Evolutionary conservation across 345 rosid species (phyloP).

Genomic region (Citrus medica): DNA sequence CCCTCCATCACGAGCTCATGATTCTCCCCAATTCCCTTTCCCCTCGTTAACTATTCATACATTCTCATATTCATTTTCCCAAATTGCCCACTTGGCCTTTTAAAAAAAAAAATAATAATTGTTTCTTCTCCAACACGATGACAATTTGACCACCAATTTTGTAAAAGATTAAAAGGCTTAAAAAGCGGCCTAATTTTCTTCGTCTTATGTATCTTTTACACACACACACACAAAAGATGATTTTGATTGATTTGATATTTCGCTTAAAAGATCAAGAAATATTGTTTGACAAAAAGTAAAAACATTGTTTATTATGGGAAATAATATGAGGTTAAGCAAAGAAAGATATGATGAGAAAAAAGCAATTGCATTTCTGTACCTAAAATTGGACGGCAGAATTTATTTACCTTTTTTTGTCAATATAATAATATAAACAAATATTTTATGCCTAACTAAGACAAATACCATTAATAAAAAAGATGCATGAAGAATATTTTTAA

Average conservation of each 20-base stretch:
- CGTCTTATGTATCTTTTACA: no score
- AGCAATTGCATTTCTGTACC: not conserved
- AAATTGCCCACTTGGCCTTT: not conserved
- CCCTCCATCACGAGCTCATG: conserved; percentile 48
- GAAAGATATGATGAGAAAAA: not conserved
- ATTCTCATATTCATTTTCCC: conserved; percentile 4
- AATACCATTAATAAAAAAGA: not conserved
- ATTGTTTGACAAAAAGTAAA: not conserved
- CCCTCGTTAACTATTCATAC: not conserved
- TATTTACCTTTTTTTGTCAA: not conserved
- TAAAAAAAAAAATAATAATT: no score
- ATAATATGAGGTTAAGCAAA: not conserved
- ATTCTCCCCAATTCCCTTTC: conserved; percentile 19
- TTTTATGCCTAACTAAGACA: not conserved
- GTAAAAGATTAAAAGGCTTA: not conserved
- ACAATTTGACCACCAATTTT: not conserved
- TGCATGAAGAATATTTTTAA: no score
- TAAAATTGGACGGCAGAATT: not conserved
- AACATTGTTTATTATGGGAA: not conserved
- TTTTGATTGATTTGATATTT: conserved; percentile 1
- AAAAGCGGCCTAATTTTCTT: not conserved
- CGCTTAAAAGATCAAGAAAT: not conserved
- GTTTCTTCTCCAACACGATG: not conserved
- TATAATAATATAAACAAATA: not conserved
- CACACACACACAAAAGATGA: no score